Conservation (phyloP, 2,329 filamentous ascomycete species). For the Byssochlamys sp. region DNA sequence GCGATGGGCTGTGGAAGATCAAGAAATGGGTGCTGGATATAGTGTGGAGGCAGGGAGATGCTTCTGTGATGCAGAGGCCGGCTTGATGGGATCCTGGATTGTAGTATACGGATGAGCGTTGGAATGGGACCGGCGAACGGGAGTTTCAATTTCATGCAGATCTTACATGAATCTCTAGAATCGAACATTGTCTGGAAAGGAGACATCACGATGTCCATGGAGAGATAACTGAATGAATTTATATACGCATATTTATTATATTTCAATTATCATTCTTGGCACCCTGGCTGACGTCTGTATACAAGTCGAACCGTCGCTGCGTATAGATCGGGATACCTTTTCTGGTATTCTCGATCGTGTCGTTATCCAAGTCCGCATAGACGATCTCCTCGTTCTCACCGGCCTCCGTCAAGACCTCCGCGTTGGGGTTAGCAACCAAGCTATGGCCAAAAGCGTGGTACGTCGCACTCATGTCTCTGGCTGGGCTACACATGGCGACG, state of each 20-base stretch:
- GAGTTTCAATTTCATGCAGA: neutral
- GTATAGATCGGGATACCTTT: constrained; percentile 73
- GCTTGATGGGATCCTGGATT: neutral
- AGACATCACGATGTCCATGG: neutral
- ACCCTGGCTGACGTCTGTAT: constrained; percentile 72
- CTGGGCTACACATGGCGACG: constrained; percentile 84
- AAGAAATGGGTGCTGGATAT: constrained; percentile 18
- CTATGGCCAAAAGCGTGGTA: constrained; percentile 93
- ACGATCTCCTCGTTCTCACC: constrained; percentile 70
- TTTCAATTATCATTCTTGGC: constrained; percentile 33
- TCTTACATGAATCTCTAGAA: neutral
- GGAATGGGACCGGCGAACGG: neutral
- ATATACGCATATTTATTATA: neutral
- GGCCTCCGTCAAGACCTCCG: constrained; percentile 66
- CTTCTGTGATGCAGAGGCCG: neutral
- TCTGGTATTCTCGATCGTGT: constrained; percentile 63
- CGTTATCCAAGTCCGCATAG: constrained; percentile 59
- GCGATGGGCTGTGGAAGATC: constrained; percentile 24
- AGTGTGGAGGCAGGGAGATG: constrained; percentile 15
- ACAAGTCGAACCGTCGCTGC: constrained; percentile 89
- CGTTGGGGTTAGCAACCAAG: constrained; percentile 78
- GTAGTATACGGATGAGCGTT: neutral
- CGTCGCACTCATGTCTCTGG: constrained; percentile 62
- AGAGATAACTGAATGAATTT: neutral
- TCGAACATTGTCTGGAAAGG: constrained; percentile 2